Percentiles rank a stretch among this genome's conserved stretches.
Evolutionary conservation across 2,329 filamentous ascomycete genomes (phyloP).

Genomic region (Hymenoscyphus scutula): DNA sequence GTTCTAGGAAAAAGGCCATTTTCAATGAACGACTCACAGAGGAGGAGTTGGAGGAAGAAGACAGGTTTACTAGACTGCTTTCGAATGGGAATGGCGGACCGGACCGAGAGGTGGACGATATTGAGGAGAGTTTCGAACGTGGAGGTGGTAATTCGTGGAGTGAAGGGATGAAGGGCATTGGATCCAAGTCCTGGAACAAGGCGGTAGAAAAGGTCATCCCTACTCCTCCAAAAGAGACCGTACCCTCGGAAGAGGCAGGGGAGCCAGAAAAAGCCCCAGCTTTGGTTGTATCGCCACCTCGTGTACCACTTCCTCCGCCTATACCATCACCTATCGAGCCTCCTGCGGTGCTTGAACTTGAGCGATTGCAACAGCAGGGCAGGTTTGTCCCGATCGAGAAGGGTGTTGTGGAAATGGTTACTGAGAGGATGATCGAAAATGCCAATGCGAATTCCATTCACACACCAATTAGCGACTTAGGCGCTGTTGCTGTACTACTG

Average conservation of each 20-base stretch:
- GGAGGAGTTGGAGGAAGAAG: slow-evolving; percentile 25
- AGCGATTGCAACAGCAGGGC: background rate
- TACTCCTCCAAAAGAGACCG: background rate
- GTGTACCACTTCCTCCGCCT: slow-evolving; percentile 1
- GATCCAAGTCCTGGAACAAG: slow-evolving; percentile 30
- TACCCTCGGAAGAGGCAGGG: background rate
- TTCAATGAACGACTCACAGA: slow-evolving; percentile 21
- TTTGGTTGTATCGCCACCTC: background rate
- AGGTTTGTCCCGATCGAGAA: background rate
- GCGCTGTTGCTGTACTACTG: background rate
- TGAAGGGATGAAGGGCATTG: slow-evolving; percentile 26
- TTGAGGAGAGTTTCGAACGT: slow-evolving; percentile 25
- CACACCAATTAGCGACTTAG: background rate
- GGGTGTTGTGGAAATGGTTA: slow-evolving; percentile 19
- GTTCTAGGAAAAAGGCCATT: slow-evolving; percentile 37
- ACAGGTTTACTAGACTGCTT: slow-evolving; percentile 16
- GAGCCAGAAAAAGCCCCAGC: background rate
- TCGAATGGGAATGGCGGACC: slow-evolving; percentile 13
- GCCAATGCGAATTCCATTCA: slow-evolving; percentile 11
- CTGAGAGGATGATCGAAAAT: slow-evolving; percentile 25
- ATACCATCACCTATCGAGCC: slow-evolving; percentile 5
- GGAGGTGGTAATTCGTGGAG: slow-evolving; percentile 12
- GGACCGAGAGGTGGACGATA: slow-evolving; percentile 4
- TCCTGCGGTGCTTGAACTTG: background rate
- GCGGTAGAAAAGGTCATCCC: background rate